phyloP scores from a whole-genome alignment of 2,329 filamentous ascomycete species.

The Diaporthe amygdali region DNA sequence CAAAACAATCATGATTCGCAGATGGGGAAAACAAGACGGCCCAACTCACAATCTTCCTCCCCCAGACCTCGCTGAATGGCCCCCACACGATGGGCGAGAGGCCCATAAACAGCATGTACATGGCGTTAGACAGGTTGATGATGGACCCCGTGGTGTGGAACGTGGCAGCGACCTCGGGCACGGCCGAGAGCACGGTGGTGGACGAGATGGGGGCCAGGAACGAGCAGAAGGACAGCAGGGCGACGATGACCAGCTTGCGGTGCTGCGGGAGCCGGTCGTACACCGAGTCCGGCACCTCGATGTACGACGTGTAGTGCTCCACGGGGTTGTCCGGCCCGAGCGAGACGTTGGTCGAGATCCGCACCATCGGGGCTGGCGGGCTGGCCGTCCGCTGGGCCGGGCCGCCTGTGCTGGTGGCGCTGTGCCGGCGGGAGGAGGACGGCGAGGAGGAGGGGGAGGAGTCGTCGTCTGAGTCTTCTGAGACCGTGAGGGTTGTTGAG shows the following conservation, averaged over 20 bases:
- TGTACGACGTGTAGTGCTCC: conserved; percentile 35
- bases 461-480: neutral
- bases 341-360: conserved; percentile 30
- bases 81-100: conserved; percentile 70
- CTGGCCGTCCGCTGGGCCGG: neutral
- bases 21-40: neutral
- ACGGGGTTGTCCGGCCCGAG: conserved; percentile 33
- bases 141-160: conserved; percentile 65
- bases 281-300: conserved; percentile 55
- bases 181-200: conserved; percentile 68
- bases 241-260: conserved; percentile 71
- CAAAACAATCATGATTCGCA: no score
- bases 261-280: conserved; percentile 68
- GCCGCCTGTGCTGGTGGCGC: neutral
- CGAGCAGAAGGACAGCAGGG: conserved; percentile 73
- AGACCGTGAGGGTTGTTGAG: neutral
- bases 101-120: conserved; percentile 77
- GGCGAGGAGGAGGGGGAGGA: neutral
- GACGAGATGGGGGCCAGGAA: conserved; percentile 76
- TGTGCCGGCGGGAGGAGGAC: conserved; percentile 2
- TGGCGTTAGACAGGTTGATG: conserved; percentile 71
- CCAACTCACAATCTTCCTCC: conserved; percentile 50
- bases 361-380: conserved; percentile 14
- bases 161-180: conserved; percentile 67
- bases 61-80: conserved; percentile 65